Evolutionary conservation across 495 filamentous ascomycete species (phyloP), one percentile per base, ranked within the genome.

Genomic region (Penicillium maclennaniae): DNA sequence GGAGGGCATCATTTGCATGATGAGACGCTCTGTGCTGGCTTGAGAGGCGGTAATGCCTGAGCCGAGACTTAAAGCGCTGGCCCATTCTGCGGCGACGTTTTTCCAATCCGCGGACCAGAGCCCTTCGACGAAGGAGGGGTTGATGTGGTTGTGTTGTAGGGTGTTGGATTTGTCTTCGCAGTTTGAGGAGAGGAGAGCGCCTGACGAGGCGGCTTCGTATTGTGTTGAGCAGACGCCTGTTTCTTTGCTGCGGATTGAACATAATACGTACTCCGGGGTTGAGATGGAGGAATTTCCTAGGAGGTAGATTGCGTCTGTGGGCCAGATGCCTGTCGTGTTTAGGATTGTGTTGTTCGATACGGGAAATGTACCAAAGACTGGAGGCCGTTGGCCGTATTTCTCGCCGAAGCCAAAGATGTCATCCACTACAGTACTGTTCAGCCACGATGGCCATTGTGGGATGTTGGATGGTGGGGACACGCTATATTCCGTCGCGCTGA

Each of bases 381-480:
- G 86, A 0, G 82, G 80, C 1, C 70, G 72, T 39, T 82, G 71
- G 3, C 61, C 59, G 26, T 80, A 76, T 20, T 69, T 60, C 7
- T 59, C 44, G 1, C 79, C 82, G 74, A 85, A 90, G 14, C 76
- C 71, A 60, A 91, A 91, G 20, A 91, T 64, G 26, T 86, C 79
- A 49, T 91, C 87, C 15, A 89, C 79, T 0, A 67, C 76, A 1
- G 87, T 89, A 3, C 62, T 61, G 54, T 87, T 87, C 0, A 76
- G 47, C 65, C 67, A 81, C 10, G 65, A 58, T 12, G 68, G 56
- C 6, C 55, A 53, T 6, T 40, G 31, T 0, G 71, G 64, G 26
- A 72, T 56, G 38, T 69, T 55, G 12, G 28, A 23, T 2, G 60
- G 52, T 4, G 51, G 49, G 3, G 36, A 12, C 5, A 12, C 26